phyloP scores from a whole-genome alignment of 805 yeast species.

The Schwanniomyces occidentalis region DNA sequence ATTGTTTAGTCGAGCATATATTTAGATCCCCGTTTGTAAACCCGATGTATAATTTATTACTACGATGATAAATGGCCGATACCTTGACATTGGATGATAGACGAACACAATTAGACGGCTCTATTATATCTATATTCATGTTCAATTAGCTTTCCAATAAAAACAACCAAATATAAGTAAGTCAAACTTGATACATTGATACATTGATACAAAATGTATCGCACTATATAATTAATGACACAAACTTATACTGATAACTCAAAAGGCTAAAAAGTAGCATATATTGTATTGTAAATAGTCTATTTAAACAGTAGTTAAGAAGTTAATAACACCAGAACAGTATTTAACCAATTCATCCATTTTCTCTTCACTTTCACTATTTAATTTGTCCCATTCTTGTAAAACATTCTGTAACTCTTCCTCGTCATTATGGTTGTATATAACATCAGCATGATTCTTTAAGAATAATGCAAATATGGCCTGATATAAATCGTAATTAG shows the following conservation, averaged over 20 bases:
- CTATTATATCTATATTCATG: slow-evolving; percentile 41
- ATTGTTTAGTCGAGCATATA: slow-evolving; percentile 20
- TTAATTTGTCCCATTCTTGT: slow-evolving; percentile 47
- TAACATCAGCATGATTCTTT: slow-evolving; percentile 79
- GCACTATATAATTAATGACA: too few relatives aligned
- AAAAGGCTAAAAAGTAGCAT: too few relatives aligned
- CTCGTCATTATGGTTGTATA: slow-evolving; percentile 41
- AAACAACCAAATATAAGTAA: too few relatives aligned
- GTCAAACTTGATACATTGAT: too few relatives aligned
- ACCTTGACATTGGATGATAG: slow-evolving; percentile 21
- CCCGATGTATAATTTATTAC: slow-evolving; percentile 29
- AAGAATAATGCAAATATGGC: slow-evolving; percentile 77
- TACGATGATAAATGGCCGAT: slow-evolving; percentile 22
- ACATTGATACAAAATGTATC: too few relatives aligned
- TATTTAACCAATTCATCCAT: slow-evolving; percentile 72
- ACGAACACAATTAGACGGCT: slow-evolving; percentile 36
- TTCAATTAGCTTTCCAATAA: too few relatives aligned
- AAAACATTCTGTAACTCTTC: slow-evolving; percentile 47
- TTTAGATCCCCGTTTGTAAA: slow-evolving; percentile 36
- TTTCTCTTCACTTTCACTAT: slow-evolving; percentile 40
- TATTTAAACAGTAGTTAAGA: slow-evolving; percentile 47
- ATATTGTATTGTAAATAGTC: too few relatives aligned
- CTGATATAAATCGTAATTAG: slow-evolving; percentile 74
- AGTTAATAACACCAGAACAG: slow-evolving; percentile 75
- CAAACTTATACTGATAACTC: too few relatives aligned